Conservation (phyloP, 345 rosid species). For the Nasturtium officinale region DNA sequence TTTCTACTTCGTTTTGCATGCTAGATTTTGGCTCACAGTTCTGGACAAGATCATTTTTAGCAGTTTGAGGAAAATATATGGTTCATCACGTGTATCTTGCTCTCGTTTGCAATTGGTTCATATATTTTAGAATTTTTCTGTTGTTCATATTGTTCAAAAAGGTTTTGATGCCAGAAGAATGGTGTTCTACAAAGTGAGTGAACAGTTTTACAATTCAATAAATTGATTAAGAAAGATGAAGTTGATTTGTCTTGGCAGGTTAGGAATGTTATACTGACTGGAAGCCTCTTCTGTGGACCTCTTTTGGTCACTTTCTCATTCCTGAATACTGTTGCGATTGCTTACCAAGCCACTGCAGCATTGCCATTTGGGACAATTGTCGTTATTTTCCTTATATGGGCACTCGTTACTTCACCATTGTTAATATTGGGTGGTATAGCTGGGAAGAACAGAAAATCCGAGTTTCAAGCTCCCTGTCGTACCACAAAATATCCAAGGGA, state of each 20-base stretch:
- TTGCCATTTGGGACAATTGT: conserved; percentile 61
- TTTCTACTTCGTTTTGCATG: not conserved
- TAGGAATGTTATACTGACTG: conserved; percentile 57
- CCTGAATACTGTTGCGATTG: conserved; percentile 61
- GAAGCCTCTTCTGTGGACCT: conserved; percentile 63
- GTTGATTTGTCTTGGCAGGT: conserved; percentile 44
- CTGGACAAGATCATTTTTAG: not conserved
- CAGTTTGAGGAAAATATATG: not conserved
- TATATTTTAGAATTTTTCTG: not conserved
- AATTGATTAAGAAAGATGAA: not conserved
- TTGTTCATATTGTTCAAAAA: not conserved
- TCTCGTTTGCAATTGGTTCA: not conserved
- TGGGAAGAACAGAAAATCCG: conserved; percentile 61
- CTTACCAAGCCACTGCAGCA: conserved; percentile 59
- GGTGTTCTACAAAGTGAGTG: not conserved
- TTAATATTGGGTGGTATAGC: conserved; percentile 57
- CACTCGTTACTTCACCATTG: conserved; percentile 56
- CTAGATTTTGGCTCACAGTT: not conserved
- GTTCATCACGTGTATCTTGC: not conserved
- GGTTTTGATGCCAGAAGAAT: not conserved
- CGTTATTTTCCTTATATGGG: conserved; percentile 63
- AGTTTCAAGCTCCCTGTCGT: conserved; percentile 63
- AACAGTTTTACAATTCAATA: not conserved
- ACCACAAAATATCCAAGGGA: conserved; percentile 62
- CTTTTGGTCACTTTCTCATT: conserved; percentile 57